Base-by-base conservation (phyloP, 1,284 basidiomycete genomes). In the Malassezia caprae region DNA sequence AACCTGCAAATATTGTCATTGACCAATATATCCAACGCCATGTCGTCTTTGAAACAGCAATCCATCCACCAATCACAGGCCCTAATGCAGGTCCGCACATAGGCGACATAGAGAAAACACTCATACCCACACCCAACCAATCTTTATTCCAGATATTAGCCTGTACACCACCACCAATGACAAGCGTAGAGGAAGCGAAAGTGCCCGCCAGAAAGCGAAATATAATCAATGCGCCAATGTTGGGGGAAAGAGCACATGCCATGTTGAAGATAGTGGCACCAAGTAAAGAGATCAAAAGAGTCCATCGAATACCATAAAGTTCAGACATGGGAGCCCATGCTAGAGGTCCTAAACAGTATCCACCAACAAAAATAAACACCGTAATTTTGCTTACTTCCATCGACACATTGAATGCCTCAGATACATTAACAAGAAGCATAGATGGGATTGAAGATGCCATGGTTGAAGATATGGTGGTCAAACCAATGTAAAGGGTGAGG, bases 1-100 rank as follows among this genome's bases (percentile, higher is more conserved):
- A 60, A 19, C 80, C 81, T 17, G 78, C 76, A 65, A 89, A 88
- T 26, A 82, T 79, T 12, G 84, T 79, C 34, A 85, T 72, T 35
- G 87, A 77, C 85, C 85, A 89, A 76, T 83, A 89, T 8, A 84
- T 67, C 85, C 84, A 87, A 34, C 82, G 78, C 82, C 83, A 88
- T 31, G 63, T 60, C 0, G 77, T 75, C 4, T 78, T 78, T 1
- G 76, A 68, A 8, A 80, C 78, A 2, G 69, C 56, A 62, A 82
- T 81, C 65, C 72, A 76, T 8, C 71, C 66, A 1, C 69, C 68
- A 30, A 72, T 60, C 19, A 76, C 63, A 1, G 75, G 76, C 6
- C 72, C 74, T 2, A 73, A 23, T 6, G 78, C 77, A 15, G 85
- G 85, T 8, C 85, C 85, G 6, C 84, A 84, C 65, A 89, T 88